phyloP scores from a whole-genome alignment of 176 grass and related monocot genomes.

The Bromus sterilis region DNA sequence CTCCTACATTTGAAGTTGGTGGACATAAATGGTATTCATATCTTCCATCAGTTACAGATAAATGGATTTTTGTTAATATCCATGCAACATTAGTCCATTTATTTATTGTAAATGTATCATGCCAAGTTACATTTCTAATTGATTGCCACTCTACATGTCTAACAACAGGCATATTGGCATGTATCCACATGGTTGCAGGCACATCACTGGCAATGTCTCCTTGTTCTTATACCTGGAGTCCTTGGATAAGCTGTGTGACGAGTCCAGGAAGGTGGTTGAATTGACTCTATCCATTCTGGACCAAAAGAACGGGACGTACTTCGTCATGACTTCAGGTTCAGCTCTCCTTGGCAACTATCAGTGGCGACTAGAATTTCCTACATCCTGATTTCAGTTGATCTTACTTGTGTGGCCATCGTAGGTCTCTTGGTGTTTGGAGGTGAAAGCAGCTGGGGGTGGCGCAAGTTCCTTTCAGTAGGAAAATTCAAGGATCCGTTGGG shows the following conservation, averaged over 20 bases:
- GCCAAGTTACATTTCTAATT: neutral
- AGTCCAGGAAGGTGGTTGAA: neutral
- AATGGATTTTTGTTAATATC: neutral
- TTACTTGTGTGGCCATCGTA: neutral
- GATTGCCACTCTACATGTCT: neutral
- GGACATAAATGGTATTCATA: conserved; percentile 16
- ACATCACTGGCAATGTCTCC: conserved; percentile 3
- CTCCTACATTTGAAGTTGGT: conserved; percentile 17
- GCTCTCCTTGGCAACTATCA: neutral
- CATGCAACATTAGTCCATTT: neutral
- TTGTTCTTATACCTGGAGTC: neutral
- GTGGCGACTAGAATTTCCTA: neutral
- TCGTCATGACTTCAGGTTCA: neutral
- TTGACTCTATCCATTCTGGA: conserved; percentile 1
- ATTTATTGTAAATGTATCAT: neutral
- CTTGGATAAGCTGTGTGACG: neutral
- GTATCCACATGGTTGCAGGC: neutral
- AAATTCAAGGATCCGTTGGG: neutral
- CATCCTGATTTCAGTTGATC: neutral
- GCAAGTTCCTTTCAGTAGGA: neutral
- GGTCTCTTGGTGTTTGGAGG: neutral
- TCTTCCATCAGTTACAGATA: neutral
- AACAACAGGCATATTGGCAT: conserved; percentile 6
- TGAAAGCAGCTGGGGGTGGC: neutral
- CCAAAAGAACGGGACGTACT: neutral